Evolutionary conservation across 2,329 filamentous ascomycete genomes (phyloP).

Genomic region (Rhynchosporium graminicola): DNA sequence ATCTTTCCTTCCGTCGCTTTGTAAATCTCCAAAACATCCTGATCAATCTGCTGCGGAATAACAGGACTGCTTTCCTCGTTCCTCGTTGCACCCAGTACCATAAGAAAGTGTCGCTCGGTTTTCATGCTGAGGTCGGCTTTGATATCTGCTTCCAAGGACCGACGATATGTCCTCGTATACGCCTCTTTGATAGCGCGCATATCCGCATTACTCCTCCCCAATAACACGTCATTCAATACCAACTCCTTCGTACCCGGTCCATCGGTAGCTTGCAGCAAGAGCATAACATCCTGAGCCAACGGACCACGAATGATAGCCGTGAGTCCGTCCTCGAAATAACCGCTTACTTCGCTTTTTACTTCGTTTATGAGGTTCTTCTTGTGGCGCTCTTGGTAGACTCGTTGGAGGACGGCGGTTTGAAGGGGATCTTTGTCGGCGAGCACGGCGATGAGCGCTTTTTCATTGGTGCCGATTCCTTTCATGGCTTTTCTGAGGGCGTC

Average conservation of each 20-base stretch:
- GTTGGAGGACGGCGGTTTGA: slow-evolving; percentile 69
- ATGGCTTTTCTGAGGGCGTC: slow-evolving; percentile 76
- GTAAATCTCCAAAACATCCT: slow-evolving; percentile 74
- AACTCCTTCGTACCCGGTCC: slow-evolving; percentile 85
- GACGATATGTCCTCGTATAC: slow-evolving; percentile 69
- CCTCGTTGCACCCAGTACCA: slow-evolving; percentile 73
- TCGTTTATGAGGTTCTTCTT: slow-evolving; percentile 72
- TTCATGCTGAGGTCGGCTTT: slow-evolving; percentile 80
- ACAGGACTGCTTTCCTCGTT: slow-evolving; percentile 78
- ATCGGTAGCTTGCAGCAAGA: slow-evolving; percentile 70
- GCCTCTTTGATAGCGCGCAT: slow-evolving; percentile 80
- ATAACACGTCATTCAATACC: slow-evolving; percentile 81
- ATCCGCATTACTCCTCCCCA: slow-evolving; percentile 83
- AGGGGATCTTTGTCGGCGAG: slow-evolving; percentile 75
- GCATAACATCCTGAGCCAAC: slow-evolving; percentile 71
- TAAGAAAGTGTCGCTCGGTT: slow-evolving; percentile 81
- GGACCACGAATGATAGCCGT: slow-evolving; percentile 78
- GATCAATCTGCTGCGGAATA: slow-evolving; percentile 70
- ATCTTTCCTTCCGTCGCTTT: slow-evolving; percentile 72
- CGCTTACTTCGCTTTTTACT: slow-evolving; percentile 73
- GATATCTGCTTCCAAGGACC: slow-evolving; percentile 70
- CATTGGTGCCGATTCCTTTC: slow-evolving; percentile 92
- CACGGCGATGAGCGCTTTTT: slow-evolving; percentile 70
- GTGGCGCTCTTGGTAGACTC: slow-evolving; percentile 65
- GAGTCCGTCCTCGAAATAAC: slow-evolving; percentile 74